Evolutionary conservation across 2,329 filamentous ascomycete species (phyloP), one percentile per base, ranked within the genome.

Genomic region (Fusarium irregulare): DNA sequence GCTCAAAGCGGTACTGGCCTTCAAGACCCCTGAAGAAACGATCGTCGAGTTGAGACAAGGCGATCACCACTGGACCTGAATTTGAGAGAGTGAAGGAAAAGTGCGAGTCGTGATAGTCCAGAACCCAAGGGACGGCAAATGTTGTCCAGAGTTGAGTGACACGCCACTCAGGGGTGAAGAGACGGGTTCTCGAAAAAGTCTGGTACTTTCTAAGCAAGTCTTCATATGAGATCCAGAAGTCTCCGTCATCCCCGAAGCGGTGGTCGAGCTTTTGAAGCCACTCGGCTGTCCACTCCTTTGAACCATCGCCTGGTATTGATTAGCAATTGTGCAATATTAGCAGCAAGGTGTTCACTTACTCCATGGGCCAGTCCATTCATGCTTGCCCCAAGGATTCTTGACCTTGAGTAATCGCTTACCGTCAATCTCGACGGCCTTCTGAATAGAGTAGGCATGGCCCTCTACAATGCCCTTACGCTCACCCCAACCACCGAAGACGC

Each of bases 291-390:
- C 93, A 97, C 78, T 95, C 90, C 73, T 93, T 92, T 9, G 91
- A 93, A 0, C 93, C 93, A 75, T 96, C 93, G 6, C 84, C 85
- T 82, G 18, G 2, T 27, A 28, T 1, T 37, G 7, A 23, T 79
- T 18, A 79, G 73, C 16, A 50, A 9, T 23, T 9, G 10, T 41
- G 16, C 1, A 2, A 3, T 32, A 0, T 20, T 2, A 16, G 5
- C 30, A 13, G 6, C 3, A 12, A 3, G 2, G 6, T 12, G 10
- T 8, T n/a, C 4, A 69, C 78, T 71, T 65, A 76, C 88, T 90
- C 92, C 93, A 96, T 3, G 92, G 84, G 3, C 93, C 93, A 30
- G 88, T 91, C 92, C 93, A 96, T 79, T 94, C 93, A 32, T 87
- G 88, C 68, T 89, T 89, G 2, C 93, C 93, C 93, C 92, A 96